These are phyloP conservation scores for Dalbergia oliveri DNA, from an alignment of 306 rosid genomes.

Conservation along the genomic window DNA sequence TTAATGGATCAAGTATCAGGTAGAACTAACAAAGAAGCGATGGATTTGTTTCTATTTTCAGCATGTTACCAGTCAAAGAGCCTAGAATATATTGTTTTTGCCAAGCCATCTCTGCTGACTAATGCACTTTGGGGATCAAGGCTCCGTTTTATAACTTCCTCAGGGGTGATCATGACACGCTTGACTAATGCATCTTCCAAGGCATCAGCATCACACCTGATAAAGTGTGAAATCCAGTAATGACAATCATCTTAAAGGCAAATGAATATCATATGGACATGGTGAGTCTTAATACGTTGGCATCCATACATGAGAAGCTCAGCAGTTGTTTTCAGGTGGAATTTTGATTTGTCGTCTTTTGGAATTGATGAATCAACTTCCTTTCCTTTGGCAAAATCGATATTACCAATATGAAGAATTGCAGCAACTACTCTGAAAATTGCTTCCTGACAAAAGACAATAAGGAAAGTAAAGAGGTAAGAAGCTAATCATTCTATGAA, in stretches of 20 bases:
- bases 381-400: constrained; percentile 82
- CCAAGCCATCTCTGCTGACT: constrained; percentile 91
- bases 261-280: constrained; percentile 26
- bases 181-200: constrained; percentile 95
- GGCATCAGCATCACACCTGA: constrained; percentile 79
- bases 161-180: constrained; percentile 99
- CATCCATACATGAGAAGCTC: constrained; percentile 91
- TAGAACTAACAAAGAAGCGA: constrained; percentile 27
- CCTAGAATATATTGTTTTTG: constrained; percentile 93
- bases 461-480: constrained; percentile 42
- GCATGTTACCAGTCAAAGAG: constrained; percentile 89
- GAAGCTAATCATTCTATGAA: constrained; percentile 45
- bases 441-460: constrained; percentile 75
- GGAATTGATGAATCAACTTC: constrained; percentile 93
- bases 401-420: constrained; percentile 92
- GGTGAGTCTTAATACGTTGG: constrained; percentile 24
- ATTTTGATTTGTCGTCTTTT: constrained; percentile 86
- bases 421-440: constrained; percentile 97
- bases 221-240: constrained; percentile 45
- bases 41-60: constrained; percentile 28
- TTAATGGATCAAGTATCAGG: constrained; percentile 43
- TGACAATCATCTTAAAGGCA: constrained; percentile 40
- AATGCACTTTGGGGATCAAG: constrained; percentile 97
- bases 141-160: constrained; percentile 95
- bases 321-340: constrained; percentile 84